Base-by-base conservation (phyloP, 441 rosid genomes). In the Jatropha multifida region DNA sequence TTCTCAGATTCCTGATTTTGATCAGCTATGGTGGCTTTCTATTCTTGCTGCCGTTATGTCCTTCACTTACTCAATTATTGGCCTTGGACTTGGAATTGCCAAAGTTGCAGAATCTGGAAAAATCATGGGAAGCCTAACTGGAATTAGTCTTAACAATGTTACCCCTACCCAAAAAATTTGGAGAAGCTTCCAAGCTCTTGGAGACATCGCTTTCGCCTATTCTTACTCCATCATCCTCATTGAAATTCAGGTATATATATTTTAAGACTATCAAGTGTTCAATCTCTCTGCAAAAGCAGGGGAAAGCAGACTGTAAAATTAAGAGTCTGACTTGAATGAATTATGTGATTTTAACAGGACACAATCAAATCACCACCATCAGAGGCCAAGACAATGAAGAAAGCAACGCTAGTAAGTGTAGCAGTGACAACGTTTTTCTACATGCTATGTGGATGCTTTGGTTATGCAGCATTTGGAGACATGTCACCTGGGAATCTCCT, bases 11-110 rank as follows among this genome's bases (percentile, higher is more conserved):
- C 97, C 97, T 32, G 94, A 86, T 74, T 91, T 92, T 75, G 97
- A 92, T 81, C 97, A 88, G 75, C 79, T 94, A 32, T 90, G 93
- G 94, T 92, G 97, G 97, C 97, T 94, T 65, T 92, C 98, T 58
- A 72, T 84, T 74, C 83, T 91, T 6, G 98, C 96, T 20, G 97
- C 98, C 1, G 85, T 89, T 63, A 94, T 94, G 98, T 92, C 97
- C 69, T 91, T 92, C 78, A 89, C 95, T 63, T 92, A 92, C 84
- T 92, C 98, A 8, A 51, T 87, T 0, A 87, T 88, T 26, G 98
- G 98, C 55, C 94, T 94, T 4, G 94, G 87, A 37, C 95, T 94
- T 4, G 97, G 97, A 54, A 77, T 94, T 38, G 89, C 83, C 6
- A 73, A 88, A 87, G 97, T 92, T 26, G 89, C 83, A 23, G 88